phyloP scores from a whole-genome alignment of 345 rosid genomes.

The Cardamine resedifolia region DNA sequence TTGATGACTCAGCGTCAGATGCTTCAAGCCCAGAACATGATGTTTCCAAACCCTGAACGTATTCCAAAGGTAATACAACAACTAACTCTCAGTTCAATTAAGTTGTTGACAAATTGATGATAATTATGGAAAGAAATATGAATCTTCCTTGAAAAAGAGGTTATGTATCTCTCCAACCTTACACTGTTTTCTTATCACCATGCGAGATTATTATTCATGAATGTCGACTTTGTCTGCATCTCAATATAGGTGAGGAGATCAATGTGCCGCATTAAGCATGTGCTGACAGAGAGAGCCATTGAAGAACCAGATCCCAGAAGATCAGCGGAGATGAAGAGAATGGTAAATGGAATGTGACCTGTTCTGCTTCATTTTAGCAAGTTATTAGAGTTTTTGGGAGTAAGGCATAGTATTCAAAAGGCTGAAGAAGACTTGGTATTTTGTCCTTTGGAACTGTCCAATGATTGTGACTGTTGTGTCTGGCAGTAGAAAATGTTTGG shows the following conservation, averaged over 20 bases:
- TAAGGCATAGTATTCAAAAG: neutral
- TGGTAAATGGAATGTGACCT: conserved; percentile 75
- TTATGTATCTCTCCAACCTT: neutral
- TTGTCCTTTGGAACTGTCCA: conserved; percentile 1
- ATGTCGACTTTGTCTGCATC: neutral
- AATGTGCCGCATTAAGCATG: conserved; percentile 90
- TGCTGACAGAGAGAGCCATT: conserved; percentile 82
- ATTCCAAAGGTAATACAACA: conserved; percentile 67
- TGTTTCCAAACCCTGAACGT: conserved; percentile 95
- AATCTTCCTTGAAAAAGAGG: neutral
- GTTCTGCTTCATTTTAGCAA: neutral
- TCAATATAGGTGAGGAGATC: conserved; percentile 68
- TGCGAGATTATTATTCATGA: neutral
- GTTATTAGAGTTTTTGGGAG: neutral
- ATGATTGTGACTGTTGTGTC: neutral
- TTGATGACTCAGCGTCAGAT: conserved; percentile 94
- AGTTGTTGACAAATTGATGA: neutral
- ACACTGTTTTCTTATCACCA: neutral
- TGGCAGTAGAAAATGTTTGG: conserved; percentile 17
- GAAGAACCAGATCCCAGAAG: conserved; percentile 85
- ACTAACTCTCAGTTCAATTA: neutral
- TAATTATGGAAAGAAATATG: neutral
- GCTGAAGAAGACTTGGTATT: neutral
- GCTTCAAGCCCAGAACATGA: conserved; percentile 86
- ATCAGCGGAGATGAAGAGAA: conserved; percentile 86